Evolutionary conservation across 768 basidiomycete genomes (phyloP).

Genomic region (Royoungia palumana): DNA sequence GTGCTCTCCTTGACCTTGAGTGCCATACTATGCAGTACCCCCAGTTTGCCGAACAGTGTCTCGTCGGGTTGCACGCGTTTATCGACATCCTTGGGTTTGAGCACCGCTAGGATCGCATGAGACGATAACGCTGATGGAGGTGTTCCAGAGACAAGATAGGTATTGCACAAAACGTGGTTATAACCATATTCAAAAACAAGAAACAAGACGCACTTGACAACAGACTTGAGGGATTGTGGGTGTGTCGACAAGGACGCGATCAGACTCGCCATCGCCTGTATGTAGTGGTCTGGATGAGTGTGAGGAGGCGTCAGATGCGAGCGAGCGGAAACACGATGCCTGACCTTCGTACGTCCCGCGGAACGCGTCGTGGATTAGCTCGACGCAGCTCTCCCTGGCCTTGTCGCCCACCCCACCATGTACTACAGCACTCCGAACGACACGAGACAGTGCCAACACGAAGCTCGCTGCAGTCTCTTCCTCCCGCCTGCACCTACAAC

Average conservation of each 20-base stretch:
- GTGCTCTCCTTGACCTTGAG: conserved; percentile 44
- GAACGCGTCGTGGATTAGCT: conserved; percentile 78
- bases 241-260: conserved; percentile 62
- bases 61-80: not conserved
- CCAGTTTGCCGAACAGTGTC: not conserved
- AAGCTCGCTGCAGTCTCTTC: conserved; percentile 71
- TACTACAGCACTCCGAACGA: conserved; percentile 56
- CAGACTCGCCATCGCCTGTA: conserved; percentile 59
- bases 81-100: not conserved
- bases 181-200: not conserved
- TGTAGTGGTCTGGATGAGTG: conserved; percentile 56
- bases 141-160: conserved; percentile 64
- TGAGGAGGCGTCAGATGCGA: not conserved
- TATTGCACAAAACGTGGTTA: conserved; percentile 33
- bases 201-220: conserved; percentile 66
- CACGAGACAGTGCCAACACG: conserved; percentile 70
- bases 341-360: conserved; percentile 65
- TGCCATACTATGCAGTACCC: not conserved
- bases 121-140: conserved; percentile 53
- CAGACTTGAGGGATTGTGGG: conserved; percentile 58
- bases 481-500: conserved; percentile 59
- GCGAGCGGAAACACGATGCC: not conserved
- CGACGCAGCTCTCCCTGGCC: conserved; percentile 66
- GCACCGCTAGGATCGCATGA: conserved; percentile 12
- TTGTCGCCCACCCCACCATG: conserved; percentile 75